Evolutionary conservation across 163 green algal genomes (phyloP), one percentile per base, ranked within the genome.

Genomic region (Scenedesmus sp.): DNA sequence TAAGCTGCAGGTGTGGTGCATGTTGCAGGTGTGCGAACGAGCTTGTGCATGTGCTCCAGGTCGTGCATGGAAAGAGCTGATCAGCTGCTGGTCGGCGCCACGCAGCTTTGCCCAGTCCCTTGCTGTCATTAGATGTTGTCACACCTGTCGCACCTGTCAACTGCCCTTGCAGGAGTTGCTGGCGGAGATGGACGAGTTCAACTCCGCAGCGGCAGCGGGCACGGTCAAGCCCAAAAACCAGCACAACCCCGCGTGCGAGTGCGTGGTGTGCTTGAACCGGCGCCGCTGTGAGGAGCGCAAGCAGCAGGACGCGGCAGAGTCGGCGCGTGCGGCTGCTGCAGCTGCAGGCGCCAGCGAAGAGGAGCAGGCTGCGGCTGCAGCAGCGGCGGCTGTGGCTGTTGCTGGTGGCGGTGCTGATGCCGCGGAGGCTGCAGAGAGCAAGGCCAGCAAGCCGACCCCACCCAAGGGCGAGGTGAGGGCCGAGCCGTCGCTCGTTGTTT

Each of bases 131-230:
- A n/a, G n/a, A 40, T 33, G 26, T 20, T 40, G 65, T 35, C 26
- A 33, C 33, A 72, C 15, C 30, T 40, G 65, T 22, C 53, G 37
- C 40, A n/a, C n/a, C n/a, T n/a, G 7, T 80, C 70, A 43, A 42
- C 70, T 80, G 70, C n/a, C 33, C 10, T 30, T 87, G 53, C 82
- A 87, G 82, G 84, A 89, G 24, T n/a, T 89, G 84, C 84, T 89
- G 42, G 35, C 61, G 22, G 84, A 89, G 84, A 89, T 89, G 84
- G 61, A 81, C 22, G 68, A 76, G 68, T 44, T 90, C 16, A 40
- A 35, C 33, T 72, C 68, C 33, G 85, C 85, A 49, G 85, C 68
- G 30, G 49, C n/a, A n/a, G 46, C 40, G 10, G 40, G 24, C 40
- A 59, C 20, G 16, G 78, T 46, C 2, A 56, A 53, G 24, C 24